A percentile compares a stretch with the other conserved stretches of the same genome.
phyloP scores from a whole-genome alignment of 129 eudicot genomes.

The Ambrosia artemisiifolia region DNA sequence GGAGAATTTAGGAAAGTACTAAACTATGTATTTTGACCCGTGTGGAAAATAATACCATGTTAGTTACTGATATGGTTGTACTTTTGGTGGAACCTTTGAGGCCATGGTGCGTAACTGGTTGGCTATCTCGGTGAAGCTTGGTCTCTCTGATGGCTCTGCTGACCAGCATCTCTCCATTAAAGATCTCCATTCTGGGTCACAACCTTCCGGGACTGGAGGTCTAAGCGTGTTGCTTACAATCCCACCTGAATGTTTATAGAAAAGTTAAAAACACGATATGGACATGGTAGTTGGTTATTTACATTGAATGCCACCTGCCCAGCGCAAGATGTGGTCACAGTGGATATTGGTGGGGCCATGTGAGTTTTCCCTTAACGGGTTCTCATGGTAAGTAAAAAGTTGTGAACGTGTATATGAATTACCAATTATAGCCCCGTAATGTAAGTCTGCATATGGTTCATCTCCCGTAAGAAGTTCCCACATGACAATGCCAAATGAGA shows the following conservation, averaged over 20 bases:
- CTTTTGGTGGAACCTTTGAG: constrained; percentile 62
- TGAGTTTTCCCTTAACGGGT: background rate
- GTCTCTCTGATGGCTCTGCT: constrained; percentile 84
- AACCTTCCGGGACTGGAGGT: constrained; percentile 75
- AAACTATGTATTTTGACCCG: constrained; percentile 18
- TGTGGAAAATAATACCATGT: background rate
- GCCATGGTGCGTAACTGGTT: constrained; percentile 68
- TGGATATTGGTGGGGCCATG: background rate
- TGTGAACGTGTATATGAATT: constrained; percentile 8
- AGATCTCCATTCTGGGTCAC: constrained; percentile 81
- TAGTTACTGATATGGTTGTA: constrained; percentile 45
- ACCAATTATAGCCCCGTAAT: constrained; percentile 95
- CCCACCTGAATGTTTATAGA: constrained; percentile 53
- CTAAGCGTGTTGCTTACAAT: constrained; percentile 93
- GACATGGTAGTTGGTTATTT: background rate
- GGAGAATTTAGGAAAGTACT: background rate
- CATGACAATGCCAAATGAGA: constrained; percentile 89
- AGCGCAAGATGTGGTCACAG: background rate
- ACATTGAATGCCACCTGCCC: background rate
- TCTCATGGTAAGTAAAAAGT: background rate
- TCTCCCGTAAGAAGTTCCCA: constrained; percentile 96
- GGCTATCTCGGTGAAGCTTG: constrained; percentile 76
- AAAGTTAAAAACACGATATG: background rate
- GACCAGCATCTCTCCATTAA: constrained; percentile 97
- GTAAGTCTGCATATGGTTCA: constrained; percentile 86